Percentiles rank a stretch among this genome's conserved stretches.
These are phyloP conservation scores for Pulveroboletus sp. DNA, from an alignment of 768 basidiomycete genomes.

Conservation along the genomic window DNA sequence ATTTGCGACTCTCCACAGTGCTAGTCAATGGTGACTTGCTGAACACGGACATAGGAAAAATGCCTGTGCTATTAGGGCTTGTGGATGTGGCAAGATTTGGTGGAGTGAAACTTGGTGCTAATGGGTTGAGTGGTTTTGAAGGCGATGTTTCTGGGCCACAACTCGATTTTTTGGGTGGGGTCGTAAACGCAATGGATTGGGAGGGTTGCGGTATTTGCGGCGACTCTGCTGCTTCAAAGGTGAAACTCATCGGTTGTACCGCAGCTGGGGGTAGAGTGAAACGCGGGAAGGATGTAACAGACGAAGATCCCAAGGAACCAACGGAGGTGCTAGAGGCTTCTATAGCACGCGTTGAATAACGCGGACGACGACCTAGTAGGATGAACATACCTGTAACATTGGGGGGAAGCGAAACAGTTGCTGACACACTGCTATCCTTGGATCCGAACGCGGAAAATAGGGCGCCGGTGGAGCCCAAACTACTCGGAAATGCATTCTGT, in stretches of 20 bases:
- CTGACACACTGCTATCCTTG: neutral
- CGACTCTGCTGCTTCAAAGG: neutral
- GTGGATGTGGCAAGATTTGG: neutral
- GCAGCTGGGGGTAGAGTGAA: neutral
- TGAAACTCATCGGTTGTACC: neutral
- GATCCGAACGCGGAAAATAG: conserved; percentile 7
- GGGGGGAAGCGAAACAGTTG: neutral
- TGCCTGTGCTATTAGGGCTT: neutral
- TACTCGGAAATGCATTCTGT: conserved; percentile 4
- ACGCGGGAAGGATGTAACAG: conserved; percentile 1
- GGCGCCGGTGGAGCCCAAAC: neutral
- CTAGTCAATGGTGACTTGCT: neutral
- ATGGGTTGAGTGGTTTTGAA: conserved; percentile 16
- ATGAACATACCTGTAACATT: conserved; percentile 14
- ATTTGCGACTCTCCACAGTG: neutral
- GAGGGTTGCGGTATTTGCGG: conserved; percentile 1
- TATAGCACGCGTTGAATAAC: neutral
- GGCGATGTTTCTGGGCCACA: conserved; percentile 5
- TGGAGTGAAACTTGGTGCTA: conserved; percentile 18
- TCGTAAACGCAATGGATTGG: neutral
- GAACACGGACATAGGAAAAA: neutral
- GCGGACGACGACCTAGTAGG: neutral
- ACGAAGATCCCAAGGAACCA: neutral
- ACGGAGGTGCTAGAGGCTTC: neutral
- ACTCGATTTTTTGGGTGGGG: neutral